phyloP scores from a whole-genome alignment of 169 alveolate genomes.

The Eimeria acervulina region DNA sequence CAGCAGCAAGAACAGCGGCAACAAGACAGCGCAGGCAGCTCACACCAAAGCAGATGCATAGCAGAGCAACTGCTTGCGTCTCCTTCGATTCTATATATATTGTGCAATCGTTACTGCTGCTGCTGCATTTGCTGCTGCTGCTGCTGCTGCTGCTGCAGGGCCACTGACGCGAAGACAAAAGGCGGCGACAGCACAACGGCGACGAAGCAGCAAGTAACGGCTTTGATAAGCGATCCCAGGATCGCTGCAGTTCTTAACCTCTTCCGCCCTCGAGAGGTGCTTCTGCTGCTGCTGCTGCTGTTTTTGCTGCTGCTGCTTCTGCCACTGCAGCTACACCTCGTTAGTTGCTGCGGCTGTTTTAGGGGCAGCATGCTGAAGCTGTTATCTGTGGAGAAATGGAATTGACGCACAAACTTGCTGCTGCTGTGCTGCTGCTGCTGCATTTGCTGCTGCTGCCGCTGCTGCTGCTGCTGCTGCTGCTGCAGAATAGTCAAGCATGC shows the following conservation, averaged over 20 bases:
- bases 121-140: neutral
- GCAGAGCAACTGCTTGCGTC: too few species aligned
- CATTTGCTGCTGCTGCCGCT: neutral
- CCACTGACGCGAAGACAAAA: neutral
- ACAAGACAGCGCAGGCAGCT: too few species aligned
- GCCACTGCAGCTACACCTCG: neutral
- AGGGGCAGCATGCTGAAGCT: neutral
- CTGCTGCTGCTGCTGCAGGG: slow-evolving; percentile 58
- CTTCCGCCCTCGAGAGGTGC: slow-evolving; percentile 35
- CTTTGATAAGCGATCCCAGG: neutral
- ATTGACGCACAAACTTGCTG: neutral
- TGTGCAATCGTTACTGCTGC: too few species aligned
- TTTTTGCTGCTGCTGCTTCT: neutral
- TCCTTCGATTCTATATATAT: too few species aligned
- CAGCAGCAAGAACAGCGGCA: too few species aligned
- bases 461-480: slow-evolving; percentile 42
- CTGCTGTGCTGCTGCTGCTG: too few species aligned
- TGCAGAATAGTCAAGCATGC: neutral
- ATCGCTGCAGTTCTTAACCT: slow-evolving; percentile 21
- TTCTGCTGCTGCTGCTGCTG: neutral
- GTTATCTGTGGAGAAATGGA: neutral
- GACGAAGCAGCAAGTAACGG: slow-evolving; percentile 15
- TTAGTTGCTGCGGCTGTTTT: neutral
- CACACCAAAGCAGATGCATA: neutral
- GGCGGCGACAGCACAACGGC: neutral